Evolutionary conservation across 352 stramenopile genomes (phyloP).

Genomic region (Globisporangium middletonii): DNA sequence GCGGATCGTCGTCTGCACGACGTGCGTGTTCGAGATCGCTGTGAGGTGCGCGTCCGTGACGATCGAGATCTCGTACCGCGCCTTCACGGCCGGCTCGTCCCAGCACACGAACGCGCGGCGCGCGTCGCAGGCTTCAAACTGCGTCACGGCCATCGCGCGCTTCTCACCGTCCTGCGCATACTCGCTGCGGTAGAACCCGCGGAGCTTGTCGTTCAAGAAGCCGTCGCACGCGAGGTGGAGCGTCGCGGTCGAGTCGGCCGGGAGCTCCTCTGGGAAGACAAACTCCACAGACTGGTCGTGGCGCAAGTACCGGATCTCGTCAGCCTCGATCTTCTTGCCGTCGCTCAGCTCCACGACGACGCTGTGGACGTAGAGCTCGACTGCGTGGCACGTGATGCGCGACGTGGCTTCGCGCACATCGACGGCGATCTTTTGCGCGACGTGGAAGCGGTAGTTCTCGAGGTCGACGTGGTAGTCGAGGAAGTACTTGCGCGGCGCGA

Average conservation of each 20-base stretch:
- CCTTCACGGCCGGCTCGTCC: constrained; percentile 97
- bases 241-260: constrained; percentile 24
- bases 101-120: constrained; percentile 96
- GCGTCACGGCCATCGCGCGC: constrained; percentile 90
- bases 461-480: constrained; percentile 77
- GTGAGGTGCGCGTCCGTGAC: constrained; percentile 87
- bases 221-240: constrained; percentile 57
- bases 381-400: constrained; percentile 90
- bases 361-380: constrained; percentile 89
- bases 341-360: constrained; percentile 42
- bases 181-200: constrained; percentile 93
- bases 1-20: constrained; percentile 70
- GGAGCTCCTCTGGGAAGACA: constrained; percentile 39
- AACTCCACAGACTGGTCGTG: constrained; percentile 60
- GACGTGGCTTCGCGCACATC: constrained; percentile 46
- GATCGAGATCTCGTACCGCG: constrained; percentile 91
- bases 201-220: constrained; percentile 90
- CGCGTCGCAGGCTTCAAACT: constrained; percentile 82
- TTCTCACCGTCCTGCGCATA: constrained; percentile 91
- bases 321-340: constrained; percentile 21
- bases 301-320: constrained; percentile 40
- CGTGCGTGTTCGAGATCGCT: constrained; percentile 96
- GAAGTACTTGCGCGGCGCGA: constrained; percentile 41
- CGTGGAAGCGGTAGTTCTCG: constrained; percentile 74
- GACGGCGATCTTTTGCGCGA: constrained; percentile 45